These are phyloP conservation scores for Carex cristatella DNA, from an alignment of 176 grass and related monocot species.

Conservation along the genomic window DNA sequence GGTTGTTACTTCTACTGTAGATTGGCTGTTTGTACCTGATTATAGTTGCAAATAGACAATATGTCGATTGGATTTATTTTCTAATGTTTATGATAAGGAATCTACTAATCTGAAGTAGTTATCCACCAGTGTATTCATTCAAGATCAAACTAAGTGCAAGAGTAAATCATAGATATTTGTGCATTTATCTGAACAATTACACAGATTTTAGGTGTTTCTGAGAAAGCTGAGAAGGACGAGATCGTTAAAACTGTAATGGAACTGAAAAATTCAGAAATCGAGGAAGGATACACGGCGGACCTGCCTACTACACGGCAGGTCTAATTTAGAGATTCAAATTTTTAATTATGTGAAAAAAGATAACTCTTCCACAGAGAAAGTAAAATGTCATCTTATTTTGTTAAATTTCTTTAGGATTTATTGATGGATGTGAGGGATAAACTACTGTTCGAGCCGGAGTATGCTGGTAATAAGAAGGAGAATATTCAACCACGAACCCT, in stretches of 20 bases:
- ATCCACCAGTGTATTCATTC: neutral
- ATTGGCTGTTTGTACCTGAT: neutral
- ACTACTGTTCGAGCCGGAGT: conserved; percentile 91
- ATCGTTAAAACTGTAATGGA: conserved; percentile 90
- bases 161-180: neutral
- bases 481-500: conserved; percentile 78
- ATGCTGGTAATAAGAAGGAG: conserved; percentile 68
- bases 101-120: neutral
- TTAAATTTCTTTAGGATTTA: conserved; percentile 45
- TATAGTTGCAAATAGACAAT: neutral
- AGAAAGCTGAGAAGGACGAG: conserved; percentile 97
- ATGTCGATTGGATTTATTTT: neutral
- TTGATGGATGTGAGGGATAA: conserved; percentile 94
- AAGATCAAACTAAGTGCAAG: neutral
- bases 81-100: neutral
- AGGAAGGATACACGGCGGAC: conserved; percentile 74
- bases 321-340: neutral
- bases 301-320: conserved; percentile 65
- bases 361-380: neutral
- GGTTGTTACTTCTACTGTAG: too few species aligned
- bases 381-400: conserved; percentile 17
- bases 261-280: conserved; percentile 57
- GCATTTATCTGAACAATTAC: conserved; percentile 17
- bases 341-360: conserved; percentile 7
- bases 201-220: conserved; percentile 73